phyloP scores from a whole-genome alignment of 352 stramenopile genomes.

The Phytophthora fragariaefolia region DNA sequence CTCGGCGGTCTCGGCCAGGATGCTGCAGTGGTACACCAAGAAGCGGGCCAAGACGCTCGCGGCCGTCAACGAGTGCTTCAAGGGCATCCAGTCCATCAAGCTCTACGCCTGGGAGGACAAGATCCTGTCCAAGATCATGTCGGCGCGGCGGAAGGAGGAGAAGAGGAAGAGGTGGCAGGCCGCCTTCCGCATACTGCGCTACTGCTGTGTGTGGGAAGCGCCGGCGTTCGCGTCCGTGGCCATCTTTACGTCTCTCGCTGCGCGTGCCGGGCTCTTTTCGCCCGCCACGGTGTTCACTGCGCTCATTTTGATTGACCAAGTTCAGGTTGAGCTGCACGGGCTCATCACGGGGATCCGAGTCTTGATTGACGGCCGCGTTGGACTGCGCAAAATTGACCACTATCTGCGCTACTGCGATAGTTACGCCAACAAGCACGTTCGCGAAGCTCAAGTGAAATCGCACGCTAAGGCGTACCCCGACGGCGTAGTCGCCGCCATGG shows the following conservation, averaged over 20 bases:
- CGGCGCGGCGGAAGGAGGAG: constrained; percentile 40
- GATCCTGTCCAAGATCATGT: constrained; percentile 47
- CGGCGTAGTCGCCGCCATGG: constrained; percentile 30
- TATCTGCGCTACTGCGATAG: constrained; percentile 36
- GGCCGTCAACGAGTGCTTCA: constrained; percentile 48
- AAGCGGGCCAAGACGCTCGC: constrained; percentile 47
- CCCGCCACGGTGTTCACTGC: constrained; percentile 47
- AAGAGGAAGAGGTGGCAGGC: constrained; percentile 31
- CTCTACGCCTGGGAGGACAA: constrained; percentile 55
- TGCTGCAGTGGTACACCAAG: constrained; percentile 45
- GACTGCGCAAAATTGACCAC: constrained; percentile 31
- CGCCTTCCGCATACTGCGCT: constrained; percentile 38
- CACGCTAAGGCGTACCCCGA: constrained; percentile 19
- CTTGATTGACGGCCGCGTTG: constrained; percentile 32
- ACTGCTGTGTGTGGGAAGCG: constrained; percentile 45
- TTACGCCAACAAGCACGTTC: constrained; percentile 3
- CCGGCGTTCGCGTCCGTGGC: constrained; percentile 42
- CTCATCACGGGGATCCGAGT: constrained; percentile 44
- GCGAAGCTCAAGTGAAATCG: not conserved
- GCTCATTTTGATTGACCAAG: constrained; percentile 42
- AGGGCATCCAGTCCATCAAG: constrained; percentile 52
- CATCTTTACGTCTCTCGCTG: constrained; percentile 43
- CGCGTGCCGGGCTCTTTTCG: constrained; percentile 35
- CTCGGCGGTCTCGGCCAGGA: constrained; percentile 26
- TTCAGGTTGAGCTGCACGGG: constrained; percentile 43